Evolutionary conservation across 2,329 filamentous ascomycete species (phyloP).

Genomic region (Diaporthe humulicola): DNA sequence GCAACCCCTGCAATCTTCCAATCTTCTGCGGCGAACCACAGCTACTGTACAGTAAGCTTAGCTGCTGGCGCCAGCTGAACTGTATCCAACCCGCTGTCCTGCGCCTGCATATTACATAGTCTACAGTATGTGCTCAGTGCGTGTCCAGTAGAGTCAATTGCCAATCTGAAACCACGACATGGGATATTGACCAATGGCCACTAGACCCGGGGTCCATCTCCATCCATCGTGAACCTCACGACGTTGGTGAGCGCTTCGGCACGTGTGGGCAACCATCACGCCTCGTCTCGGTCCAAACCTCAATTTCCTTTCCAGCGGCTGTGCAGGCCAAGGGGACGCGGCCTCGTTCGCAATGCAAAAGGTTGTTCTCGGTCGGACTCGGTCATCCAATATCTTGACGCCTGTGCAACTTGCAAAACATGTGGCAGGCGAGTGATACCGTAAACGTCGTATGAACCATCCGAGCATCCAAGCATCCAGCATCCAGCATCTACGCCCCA

Average conservation of each 20-base stretch:
- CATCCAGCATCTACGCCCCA: slow-evolving; percentile 14
- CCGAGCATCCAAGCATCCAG: slow-evolving; percentile 19
- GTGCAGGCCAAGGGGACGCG: slow-evolving; percentile 24
- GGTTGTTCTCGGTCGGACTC: background rate
- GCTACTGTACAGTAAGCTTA: background rate
- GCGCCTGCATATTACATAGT: background rate
- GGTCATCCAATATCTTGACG: slow-evolving; percentile 20
- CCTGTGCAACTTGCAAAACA: slow-evolving; percentile 32
- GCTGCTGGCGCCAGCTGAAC: slow-evolving; percentile 24
- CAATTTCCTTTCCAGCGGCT: slow-evolving; percentile 21
- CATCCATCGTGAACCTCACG: slow-evolving; percentile 11
- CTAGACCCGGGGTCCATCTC: background rate
- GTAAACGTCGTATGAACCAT: slow-evolving; percentile 28
- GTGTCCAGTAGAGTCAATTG: slow-evolving; percentile 16
- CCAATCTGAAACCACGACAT: slow-evolving; percentile 29
- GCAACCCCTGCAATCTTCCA: slow-evolving; percentile 18
- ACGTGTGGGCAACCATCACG: background rate
- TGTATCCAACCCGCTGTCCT: background rate
- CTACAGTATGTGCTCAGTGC: background rate
- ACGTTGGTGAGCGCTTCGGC: slow-evolving; percentile 22
- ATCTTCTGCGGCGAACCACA: background rate
- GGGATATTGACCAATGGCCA: background rate
- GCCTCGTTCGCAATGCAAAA: slow-evolving; percentile 11
- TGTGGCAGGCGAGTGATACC: slow-evolving; percentile 30
- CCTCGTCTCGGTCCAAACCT: background rate